Evolutionary conservation across 805 yeast genomes (phyloP), one percentile per base, ranked within the genome.

Genomic region (Brettanomyces bruxellensis): DNA sequence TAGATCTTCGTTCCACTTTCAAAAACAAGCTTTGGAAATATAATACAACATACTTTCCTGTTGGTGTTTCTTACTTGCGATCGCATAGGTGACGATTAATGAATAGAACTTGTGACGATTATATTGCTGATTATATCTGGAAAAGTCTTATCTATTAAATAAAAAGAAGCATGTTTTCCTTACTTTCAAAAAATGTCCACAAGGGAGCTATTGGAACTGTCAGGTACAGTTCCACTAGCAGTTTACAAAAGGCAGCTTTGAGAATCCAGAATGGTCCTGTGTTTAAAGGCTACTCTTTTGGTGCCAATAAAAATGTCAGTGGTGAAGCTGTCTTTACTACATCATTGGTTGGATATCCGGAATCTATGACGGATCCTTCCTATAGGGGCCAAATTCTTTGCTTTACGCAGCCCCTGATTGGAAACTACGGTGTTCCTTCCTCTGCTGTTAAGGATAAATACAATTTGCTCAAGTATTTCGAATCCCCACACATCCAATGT

Each of bases 271-370:
- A 89, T 62, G 99, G 98, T 18, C 96, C 97, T 22, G 82, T 87
- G 32, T 88, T 88, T 72, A 80, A 78, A 58, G 99, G 99, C 38
- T 83, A 79, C 64, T 91, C 98, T 0, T 95, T 93, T 61, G 99
- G 99, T 60, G 96, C 98, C 39, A 81, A 88, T 65, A 84, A 83
- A 54, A 87, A 90, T 52, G 79, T 88, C 51, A 82, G 95, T 49
- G 99, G 99, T 52, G 99, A 93, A 68, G 95, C 96, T 30, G 99
- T 95, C 40, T 93, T 93, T 72, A 88, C 97, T 42, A 95, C 99
- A 34, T 93, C 97, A 6, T 75, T 95, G 66, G 99, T 93, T 11
- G 99, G 99, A 18, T 93, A 93, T 68, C 98, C 99, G 14, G 99
- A 93, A 67, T 86, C 96, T 7, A 89, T 93, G 95, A 93, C 99